Conservation (phyloP, 768 basidiomycete genomes). For the Rossbeevera mucosa region DNA sequence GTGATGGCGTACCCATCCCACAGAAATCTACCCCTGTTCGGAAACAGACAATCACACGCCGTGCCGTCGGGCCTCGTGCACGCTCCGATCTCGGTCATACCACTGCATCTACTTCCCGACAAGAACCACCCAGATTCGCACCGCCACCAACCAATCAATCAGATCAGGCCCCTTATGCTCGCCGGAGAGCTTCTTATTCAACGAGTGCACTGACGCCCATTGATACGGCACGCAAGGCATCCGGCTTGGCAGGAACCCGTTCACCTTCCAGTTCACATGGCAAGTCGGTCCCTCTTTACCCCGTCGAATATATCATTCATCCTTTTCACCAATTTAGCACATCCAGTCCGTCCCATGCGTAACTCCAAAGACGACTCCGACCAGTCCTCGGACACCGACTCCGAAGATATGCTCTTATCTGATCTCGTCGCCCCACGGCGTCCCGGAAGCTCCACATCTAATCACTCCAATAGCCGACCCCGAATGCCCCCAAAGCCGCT, state of each 20-base stretch:
- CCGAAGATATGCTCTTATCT: slow-evolving; percentile 62
- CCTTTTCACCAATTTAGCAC: slow-evolving; percentile 2
- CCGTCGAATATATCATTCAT: not conserved
- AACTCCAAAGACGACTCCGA: slow-evolving; percentile 16
- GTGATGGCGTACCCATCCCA: slow-evolving; percentile 31
- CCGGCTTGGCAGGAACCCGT: slow-evolving; percentile 33
- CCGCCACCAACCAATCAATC: slow-evolving; percentile 27
- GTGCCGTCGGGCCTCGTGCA: slow-evolving; percentile 1
- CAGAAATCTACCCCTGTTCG: slow-evolving; percentile 31
- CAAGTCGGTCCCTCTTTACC: slow-evolving; percentile 19
- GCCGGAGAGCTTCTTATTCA: slow-evolving; percentile 52
- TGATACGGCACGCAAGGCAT: slow-evolving; percentile 49
- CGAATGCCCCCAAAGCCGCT: slow-evolving; percentile 41
- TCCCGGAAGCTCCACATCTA: slow-evolving; percentile 57
- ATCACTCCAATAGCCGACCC: slow-evolving; percentile 21
- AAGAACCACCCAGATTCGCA: slow-evolving; percentile 17
- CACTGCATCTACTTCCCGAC: slow-evolving; percentile 1
- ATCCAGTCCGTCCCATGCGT: not conserved
- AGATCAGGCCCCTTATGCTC: slow-evolving; percentile 10
- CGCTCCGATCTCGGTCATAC: slow-evolving; percentile 21
- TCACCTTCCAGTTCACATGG: slow-evolving; percentile 25
- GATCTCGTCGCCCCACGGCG: slow-evolving; percentile 56
- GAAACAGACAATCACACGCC: slow-evolving; percentile 34
- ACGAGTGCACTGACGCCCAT: slow-evolving; percentile 54
- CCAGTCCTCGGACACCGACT: slow-evolving; percentile 39